Conservation (phyloP, 805 yeast species). For the Candida taoyuanica region DNA sequence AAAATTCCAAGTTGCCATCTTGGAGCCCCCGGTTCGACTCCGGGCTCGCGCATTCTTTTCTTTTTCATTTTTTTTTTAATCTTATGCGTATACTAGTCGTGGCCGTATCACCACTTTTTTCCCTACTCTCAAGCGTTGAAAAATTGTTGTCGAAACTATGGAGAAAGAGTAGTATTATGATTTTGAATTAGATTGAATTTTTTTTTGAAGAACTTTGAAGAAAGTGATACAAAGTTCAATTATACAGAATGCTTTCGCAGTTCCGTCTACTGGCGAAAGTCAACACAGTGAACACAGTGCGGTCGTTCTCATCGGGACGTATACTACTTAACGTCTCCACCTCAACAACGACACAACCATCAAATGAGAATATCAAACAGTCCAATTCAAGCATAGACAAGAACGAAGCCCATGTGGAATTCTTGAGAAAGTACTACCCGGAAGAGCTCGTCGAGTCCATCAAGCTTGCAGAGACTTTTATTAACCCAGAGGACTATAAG, state of each 20-base stretch:
- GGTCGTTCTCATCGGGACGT: neutral
- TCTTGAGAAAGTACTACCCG: slow-evolving; percentile 69
- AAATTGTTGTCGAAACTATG: neutral
- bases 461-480: slow-evolving; percentile 69
- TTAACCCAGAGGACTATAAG: slow-evolving; percentile 59
- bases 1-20: slow-evolving; percentile 54
- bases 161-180: too few relatives aligned
- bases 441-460: slow-evolving; percentile 79
- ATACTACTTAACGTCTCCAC: neutral
- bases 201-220: too few relatives aligned
- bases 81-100: neutral
- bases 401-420: slow-evolving; percentile 28
- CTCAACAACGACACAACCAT: neutral
- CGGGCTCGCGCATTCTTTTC: slow-evolving; percentile 50
- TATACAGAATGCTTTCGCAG: neutral
- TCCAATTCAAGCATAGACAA: slow-evolving; percentile 6
- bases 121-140: neutral
- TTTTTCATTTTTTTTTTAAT: too few relatives aligned
- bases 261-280: neutral
- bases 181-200: too few relatives aligned
- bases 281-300: neutral
- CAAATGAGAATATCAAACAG: too few relatives aligned
- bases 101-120: slow-evolving; percentile 1
- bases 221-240: too few relatives aligned
- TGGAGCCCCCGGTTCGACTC: slow-evolving; percentile 58